These are phyloP conservation scores for Rhexocercosporidium sp. DNA, from an alignment of 2,329 filamentous ascomycete genomes.

Conservation along the genomic window DNA sequence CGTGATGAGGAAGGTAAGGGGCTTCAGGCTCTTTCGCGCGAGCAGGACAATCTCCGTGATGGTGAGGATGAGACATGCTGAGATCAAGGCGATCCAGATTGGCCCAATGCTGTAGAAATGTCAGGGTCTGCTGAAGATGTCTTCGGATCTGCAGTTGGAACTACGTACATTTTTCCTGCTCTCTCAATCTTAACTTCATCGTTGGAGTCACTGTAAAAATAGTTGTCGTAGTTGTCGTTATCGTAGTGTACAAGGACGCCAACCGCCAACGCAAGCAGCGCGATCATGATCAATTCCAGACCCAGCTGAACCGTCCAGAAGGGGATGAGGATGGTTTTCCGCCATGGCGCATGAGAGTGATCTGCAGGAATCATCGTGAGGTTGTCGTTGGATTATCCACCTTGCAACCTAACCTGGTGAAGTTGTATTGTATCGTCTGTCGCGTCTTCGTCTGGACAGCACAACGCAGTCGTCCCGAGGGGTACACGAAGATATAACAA, in stretches of 20 bases:
- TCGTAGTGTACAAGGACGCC: constrained; percentile 14
- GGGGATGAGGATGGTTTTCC: constrained; percentile 33
- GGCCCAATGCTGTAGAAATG: constrained; percentile 19
- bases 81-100: constrained; percentile 26
- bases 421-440: background rate
- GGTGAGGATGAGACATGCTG: constrained; percentile 31
- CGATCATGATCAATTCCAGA: constrained; percentile 30
- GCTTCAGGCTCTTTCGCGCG: constrained; percentile 31
- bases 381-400: background rate
- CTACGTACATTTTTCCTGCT: constrained; percentile 18
- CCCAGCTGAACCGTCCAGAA: constrained; percentile 36
- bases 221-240: background rate
- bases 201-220: background rate
- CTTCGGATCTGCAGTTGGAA: background rate
- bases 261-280: constrained; percentile 18
- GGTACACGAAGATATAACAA: background rate
- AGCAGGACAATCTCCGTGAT: constrained; percentile 37
- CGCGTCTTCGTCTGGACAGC: background rate
- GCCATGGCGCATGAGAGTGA: constrained; percentile 34
- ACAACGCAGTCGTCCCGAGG: background rate
- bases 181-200: constrained; percentile 9
- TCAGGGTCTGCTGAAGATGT: background rate
- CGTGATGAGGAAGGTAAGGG: constrained; percentile 32
- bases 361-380: constrained; percentile 6
- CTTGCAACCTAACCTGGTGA: background rate